Conservation (phyloP, 768 basidiomycete genomes). For the Lyophyllum decastes region DNA sequence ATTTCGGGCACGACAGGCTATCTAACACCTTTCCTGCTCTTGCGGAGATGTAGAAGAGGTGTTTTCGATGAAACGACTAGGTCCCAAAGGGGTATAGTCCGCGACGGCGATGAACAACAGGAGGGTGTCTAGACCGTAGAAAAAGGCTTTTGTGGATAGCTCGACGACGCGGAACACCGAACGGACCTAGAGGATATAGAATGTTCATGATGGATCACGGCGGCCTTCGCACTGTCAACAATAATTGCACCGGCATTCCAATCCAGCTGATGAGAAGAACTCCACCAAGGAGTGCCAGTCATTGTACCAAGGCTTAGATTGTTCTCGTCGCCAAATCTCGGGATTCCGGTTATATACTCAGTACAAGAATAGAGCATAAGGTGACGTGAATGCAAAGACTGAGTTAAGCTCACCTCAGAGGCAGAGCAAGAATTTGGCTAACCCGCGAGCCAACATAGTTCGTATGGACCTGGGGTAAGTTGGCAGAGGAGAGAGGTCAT, state of each 20-base stretch:
- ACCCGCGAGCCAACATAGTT: conserved; percentile 37
- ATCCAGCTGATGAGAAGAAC: conserved; percentile 57
- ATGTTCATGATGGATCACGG: background rate
- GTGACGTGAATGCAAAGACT: conserved; percentile 46
- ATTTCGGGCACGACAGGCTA: no score
- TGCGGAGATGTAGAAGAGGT: background rate
- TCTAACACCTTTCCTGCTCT: background rate
- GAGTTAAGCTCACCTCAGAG: conserved; percentile 57
- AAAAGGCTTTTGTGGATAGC: conserved; percentile 58
- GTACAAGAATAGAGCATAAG: conserved; percentile 50
- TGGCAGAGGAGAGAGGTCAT: conserved; percentile 43
- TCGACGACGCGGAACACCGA: conserved; percentile 63
- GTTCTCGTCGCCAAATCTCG: conserved; percentile 40
- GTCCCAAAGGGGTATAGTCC: conserved; percentile 65
- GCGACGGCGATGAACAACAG: conserved; percentile 63
- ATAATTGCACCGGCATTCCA: conserved; percentile 56
- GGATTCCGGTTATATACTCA: conserved; percentile 44
- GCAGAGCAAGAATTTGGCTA: conserved; percentile 44
- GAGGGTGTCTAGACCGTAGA: conserved; percentile 67
- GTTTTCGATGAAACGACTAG: conserved; percentile 49
- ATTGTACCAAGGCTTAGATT: conserved; percentile 42
- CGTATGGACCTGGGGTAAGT: conserved; percentile 24
- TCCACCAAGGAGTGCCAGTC: conserved; percentile 62
- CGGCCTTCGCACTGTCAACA: background rate
- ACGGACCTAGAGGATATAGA: conserved; percentile 49